Conservation (phyloP, 1,284 basidiomycete genomes). For the Rugosomyces carneus region DNA sequence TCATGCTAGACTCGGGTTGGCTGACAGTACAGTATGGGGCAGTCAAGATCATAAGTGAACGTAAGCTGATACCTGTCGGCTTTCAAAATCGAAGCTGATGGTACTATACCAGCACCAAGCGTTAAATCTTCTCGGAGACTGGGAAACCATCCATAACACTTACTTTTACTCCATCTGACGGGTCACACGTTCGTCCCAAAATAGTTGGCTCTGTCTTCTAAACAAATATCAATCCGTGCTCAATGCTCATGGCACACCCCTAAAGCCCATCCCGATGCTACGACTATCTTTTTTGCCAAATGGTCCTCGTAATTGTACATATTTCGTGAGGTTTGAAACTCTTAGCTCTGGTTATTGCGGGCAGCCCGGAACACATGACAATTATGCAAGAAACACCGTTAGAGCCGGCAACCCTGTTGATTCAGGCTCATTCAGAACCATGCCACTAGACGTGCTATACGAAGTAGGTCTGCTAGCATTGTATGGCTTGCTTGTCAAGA, state of each 20-base stretch:
- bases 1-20: neutral
- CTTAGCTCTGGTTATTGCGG: neutral
- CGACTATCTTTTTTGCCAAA: neutral
- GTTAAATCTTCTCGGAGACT: neutral
- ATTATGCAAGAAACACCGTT: neutral
- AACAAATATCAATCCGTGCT: too few relatives aligned
- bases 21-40: neutral
- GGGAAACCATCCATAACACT: neutral
- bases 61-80: neutral
- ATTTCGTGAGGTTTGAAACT: neutral
- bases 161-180: neutral
- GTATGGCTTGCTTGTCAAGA: neutral
- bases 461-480: conserved; percentile 1
- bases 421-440: neutral
- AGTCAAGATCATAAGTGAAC: neutral
- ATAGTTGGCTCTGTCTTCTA: neutral
- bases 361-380: neutral
- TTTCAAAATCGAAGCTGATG: neutral
- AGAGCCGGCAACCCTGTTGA: neutral
- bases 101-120: neutral
- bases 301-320: neutral
- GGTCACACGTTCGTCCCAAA: neutral
- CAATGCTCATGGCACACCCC: neutral
- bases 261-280: neutral
- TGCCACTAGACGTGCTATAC: conserved; percentile 12